A percentile compares a stretch with the other conserved stretches of the same genome.
These are phyloP conservation scores for Penicillium olsonii DNA, from an alignment of 2,329 filamentous ascomycete species.

Conservation along the genomic window DNA sequence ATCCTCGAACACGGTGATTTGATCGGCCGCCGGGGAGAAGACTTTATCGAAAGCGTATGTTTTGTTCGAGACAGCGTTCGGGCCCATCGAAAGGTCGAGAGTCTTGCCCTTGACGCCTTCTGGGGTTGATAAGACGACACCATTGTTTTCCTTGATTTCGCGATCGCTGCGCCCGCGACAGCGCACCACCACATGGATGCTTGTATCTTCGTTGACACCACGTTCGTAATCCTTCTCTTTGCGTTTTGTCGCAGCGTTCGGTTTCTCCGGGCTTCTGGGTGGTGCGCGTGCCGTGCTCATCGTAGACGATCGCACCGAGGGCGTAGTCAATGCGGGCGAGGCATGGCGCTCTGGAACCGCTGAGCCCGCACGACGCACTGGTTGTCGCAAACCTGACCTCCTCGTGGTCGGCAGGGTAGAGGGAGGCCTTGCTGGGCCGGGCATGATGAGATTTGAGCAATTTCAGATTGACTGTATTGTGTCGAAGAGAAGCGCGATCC, in stretches of 20 bases:
- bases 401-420: conserved; percentile 50
- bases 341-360: conserved; percentile 56
- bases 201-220: conserved; percentile 76
- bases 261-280: conserved; percentile 45
- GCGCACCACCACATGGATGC: conserved; percentile 95
- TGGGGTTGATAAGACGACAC: conserved; percentile 77
- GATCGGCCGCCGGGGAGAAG: conserved; percentile 91
- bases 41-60: conserved; percentile 96
- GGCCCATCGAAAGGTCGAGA: conserved; percentile 87
- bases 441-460: conserved; percentile 45
- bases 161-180: conserved; percentile 91
- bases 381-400: conserved; percentile 54
- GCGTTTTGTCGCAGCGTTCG: conserved; percentile 68
- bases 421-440: conserved; percentile 55
- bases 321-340: conserved; percentile 73
- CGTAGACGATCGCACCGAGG: conserved; percentile 63
- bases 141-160: conserved; percentile 91
- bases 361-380: conserved; percentile 56
- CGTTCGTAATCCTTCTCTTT: conserved; percentile 83
- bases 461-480: neutral
- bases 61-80: conserved; percentile 91
- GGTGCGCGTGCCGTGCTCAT: conserved; percentile 38
- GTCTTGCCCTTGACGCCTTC: conserved; percentile 84
- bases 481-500: neutral
- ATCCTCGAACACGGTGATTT: conserved; percentile 91